A percentile compares a stretch with the other conserved stretches of the same genome.
Evolutionary conservation across 768 basidiomycete species (phyloP).

Genomic region (Boletus rex-veris): DNA sequence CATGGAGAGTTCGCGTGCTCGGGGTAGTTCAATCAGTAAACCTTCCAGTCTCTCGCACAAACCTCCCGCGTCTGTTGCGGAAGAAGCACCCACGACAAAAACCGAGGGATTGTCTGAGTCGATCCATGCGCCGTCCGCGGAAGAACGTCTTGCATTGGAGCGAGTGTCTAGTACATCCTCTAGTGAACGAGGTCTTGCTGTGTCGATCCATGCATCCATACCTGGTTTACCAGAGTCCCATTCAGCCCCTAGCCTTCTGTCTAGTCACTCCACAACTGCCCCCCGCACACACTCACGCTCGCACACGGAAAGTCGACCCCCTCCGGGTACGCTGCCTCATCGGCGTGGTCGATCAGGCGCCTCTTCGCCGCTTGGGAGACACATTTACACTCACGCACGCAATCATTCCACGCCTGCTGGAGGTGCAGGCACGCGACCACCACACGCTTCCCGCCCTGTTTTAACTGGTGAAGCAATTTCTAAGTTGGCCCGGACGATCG

Average conservation of each 20-base stretch:
- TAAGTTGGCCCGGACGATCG: slow-evolving; percentile 60
- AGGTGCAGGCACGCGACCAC: slow-evolving; percentile 36
- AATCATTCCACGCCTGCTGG: slow-evolving; percentile 61
- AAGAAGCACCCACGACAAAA: slow-evolving; percentile 13
- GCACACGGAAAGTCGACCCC: slow-evolving; percentile 51
- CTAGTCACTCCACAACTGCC: slow-evolving; percentile 31
- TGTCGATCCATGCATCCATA: slow-evolving; percentile 58
- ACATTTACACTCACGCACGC: slow-evolving; percentile 41
- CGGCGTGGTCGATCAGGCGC: slow-evolving; percentile 43
- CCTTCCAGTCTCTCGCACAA: slow-evolving; percentile 14
- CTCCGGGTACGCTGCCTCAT: slow-evolving; percentile 20
- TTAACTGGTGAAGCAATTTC: slow-evolving; percentile 72
- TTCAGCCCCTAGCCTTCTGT: slow-evolving; percentile 34
- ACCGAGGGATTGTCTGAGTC: slow-evolving; percentile 25
- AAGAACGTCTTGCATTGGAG: slow-evolving; percentile 18
- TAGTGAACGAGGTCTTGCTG: slow-evolving; percentile 37
- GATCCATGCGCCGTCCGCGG: slow-evolving; percentile 22
- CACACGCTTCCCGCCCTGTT: slow-evolving; percentile 57
- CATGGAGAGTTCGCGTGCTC: slow-evolving; percentile 13
- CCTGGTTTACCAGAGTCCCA: slow-evolving; percentile 34
- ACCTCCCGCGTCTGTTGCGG: slow-evolving; percentile 1
- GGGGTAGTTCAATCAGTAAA: slow-evolving; percentile 14
- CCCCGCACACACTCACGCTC: slow-evolving; percentile 48
- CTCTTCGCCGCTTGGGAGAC: slow-evolving; percentile 41
- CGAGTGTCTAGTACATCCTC: slow-evolving; percentile 18